These are phyloP conservation scores for Ophiostoma sp. DNA, from an alignment of 2,329 filamentous ascomycete genomes.

Conservation along the genomic window DNA sequence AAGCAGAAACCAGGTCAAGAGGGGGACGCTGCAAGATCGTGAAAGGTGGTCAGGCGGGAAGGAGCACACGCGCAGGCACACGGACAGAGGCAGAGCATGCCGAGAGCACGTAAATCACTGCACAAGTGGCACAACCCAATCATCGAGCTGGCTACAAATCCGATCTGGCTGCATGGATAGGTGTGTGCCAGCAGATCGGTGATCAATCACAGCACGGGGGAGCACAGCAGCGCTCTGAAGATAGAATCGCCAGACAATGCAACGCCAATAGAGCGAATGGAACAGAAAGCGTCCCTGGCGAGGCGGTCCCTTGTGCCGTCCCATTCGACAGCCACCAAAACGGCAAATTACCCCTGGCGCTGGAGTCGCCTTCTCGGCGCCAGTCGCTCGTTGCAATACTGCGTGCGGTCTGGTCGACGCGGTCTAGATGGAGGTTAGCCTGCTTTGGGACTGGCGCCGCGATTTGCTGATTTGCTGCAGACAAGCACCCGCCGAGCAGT, in stretches of 20 bases:
- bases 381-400: slow-evolving; percentile 7
- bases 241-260: no score
- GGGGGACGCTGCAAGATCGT: background rate
- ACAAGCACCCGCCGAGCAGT: slow-evolving; percentile 5
- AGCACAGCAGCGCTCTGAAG: background rate
- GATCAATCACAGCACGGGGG: background rate
- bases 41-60: no score
- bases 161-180: background rate
- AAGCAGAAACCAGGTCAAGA: background rate
- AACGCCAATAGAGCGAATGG: no score
- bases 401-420: slow-evolving; percentile 4
- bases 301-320: background rate
- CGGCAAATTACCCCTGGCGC: background rate
- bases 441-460: slow-evolving; percentile 22
- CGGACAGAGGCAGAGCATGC: no score
- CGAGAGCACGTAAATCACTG: no score
- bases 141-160: background rate
- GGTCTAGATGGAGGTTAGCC: slow-evolving; percentile 22
- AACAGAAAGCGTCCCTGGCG: no score
- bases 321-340: slow-evolving; percentile 7
- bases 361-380: slow-evolving; percentile 6
- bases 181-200: background rate
- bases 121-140: background rate
- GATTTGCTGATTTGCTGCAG: slow-evolving; percentile 15
- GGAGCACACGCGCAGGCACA: no score